These are phyloP conservation scores for Eucalyptus tenuipes DNA, from an alignment of 345 rosid genomes.

Conservation along the genomic window DNA sequence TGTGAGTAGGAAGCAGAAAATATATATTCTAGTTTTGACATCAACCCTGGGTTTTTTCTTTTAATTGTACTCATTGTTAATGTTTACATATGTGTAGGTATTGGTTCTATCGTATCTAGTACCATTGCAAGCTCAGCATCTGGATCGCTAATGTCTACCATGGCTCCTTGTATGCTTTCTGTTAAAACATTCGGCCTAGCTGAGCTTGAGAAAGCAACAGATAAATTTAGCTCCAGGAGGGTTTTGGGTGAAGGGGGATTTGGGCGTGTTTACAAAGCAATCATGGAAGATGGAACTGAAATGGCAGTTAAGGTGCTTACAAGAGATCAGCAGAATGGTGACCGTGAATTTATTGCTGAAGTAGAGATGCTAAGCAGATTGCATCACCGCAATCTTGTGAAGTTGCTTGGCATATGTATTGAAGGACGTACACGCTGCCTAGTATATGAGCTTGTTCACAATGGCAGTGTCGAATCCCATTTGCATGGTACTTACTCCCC, in stretches of 20 bases:
- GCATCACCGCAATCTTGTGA: conserved; percentile 99
- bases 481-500: conserved; percentile 65
- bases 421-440: conserved; percentile 82
- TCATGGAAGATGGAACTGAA: conserved; percentile 72
- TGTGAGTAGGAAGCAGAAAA: neutral
- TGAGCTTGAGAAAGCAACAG: conserved; percentile 87
- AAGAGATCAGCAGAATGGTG: conserved; percentile 76
- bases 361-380: conserved; percentile 98
- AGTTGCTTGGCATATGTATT: conserved; percentile 89
- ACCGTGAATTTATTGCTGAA: conserved; percentile 93
- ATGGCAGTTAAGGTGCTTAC: conserved; percentile 91
- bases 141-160: conserved; percentile 56
- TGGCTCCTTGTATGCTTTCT: conserved; percentile 79
- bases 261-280: conserved; percentile 86
- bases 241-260: conserved; percentile 98
- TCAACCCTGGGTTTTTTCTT: neutral
- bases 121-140: conserved; percentile 75
- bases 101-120: conserved; percentile 48
- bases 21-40: neutral
- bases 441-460: conserved; percentile 85
- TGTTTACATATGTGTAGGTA: conserved; percentile 28
- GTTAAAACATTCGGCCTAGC: conserved; percentile 59
- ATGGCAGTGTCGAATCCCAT: conserved; percentile 98
- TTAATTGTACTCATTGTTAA: neutral
- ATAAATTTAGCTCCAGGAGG: conserved; percentile 71